Evolutionary conservation across 2,329 filamentous ascomycete species (phyloP).

Genomic region (Laburnicola sp.): DNA sequence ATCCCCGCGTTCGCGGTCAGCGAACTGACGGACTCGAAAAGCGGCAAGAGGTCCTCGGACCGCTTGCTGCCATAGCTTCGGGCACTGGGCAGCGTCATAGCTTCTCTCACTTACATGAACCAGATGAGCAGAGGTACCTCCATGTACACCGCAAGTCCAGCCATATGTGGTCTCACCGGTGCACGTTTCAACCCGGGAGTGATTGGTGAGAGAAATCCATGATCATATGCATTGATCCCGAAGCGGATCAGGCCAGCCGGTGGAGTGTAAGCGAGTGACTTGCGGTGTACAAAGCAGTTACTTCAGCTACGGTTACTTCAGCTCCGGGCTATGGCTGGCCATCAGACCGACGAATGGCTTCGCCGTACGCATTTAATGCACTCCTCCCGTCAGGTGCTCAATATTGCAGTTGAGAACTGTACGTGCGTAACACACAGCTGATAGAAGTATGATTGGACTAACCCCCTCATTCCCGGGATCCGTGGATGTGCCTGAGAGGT

Average conservation of each 20-base stretch:
- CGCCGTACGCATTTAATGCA: slow-evolving; percentile 13
- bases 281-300: slow-evolving; percentile 20
- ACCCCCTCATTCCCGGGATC: slow-evolving; percentile 25
- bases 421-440: slow-evolving; percentile 10
- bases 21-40: background rate
- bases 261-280: slow-evolving; percentile 13
- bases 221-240: slow-evolving; percentile 1
- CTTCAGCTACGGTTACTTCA: slow-evolving; percentile 12
- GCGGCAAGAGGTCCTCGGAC: slow-evolving; percentile 6
- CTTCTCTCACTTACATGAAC: slow-evolving; percentile 23
- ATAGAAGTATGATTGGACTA: slow-evolving; percentile 6
- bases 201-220: slow-evolving; percentile 6
- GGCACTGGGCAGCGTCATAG: slow-evolving; percentile 16
- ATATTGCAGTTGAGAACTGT: slow-evolving; percentile 28
- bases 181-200: background rate
- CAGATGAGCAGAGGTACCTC: slow-evolving; percentile 14
- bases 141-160: slow-evolving; percentile 26
- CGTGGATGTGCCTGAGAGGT: slow-evolving; percentile 21
- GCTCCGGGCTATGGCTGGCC: no score
- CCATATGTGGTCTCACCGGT: background rate
- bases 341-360: slow-evolving; percentile 20
- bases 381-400: slow-evolving; percentile 37
- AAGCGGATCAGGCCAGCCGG: slow-evolving; percentile 4
- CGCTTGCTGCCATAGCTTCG: slow-evolving; percentile 7
- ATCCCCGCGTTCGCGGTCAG: background rate